Percentiles rank a stretch among this genome's conserved stretches.
Conservation (phyloP, 805 yeast genomes). For the Metschnikowia dekortorum region DNA sequence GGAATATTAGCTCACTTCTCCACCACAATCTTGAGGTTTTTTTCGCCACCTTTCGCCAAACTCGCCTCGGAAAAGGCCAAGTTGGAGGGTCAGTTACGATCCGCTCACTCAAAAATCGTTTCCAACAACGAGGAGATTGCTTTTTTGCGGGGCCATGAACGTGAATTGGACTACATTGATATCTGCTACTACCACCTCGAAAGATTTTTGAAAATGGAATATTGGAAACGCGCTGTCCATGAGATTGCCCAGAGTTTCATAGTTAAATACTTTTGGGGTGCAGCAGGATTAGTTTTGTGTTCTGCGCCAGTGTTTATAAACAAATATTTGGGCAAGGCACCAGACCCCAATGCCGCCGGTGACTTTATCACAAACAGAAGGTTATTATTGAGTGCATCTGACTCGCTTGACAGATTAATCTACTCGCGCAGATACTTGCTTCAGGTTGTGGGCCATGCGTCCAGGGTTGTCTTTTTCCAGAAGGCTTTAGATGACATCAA, state of each 20-base stretch:
- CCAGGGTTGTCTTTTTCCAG: conserved; percentile 68
- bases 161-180: conserved; percentile 76
- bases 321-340: conserved; percentile 44
- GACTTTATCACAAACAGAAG: conserved; percentile 86
- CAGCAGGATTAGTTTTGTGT: conserved; percentile 84
- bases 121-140: conserved; percentile 85
- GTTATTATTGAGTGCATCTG: conserved; percentile 75
- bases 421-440: conserved; percentile 80
- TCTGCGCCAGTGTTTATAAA: conserved; percentile 80
- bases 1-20: conserved; percentile 81
- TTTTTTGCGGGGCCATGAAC: conserved; percentile 70
- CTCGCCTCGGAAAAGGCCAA: conserved; percentile 71
- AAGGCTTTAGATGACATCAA: conserved; percentile 52
- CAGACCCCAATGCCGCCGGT: conserved; percentile 55
- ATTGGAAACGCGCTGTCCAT: conserved; percentile 71
- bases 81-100: conserved; percentile 79
- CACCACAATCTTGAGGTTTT: conserved; percentile 62
- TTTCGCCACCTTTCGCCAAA: conserved; percentile 88
- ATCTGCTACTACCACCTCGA: conserved; percentile 77
- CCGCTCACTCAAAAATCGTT: conserved; percentile 77
- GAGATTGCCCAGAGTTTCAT: conserved; percentile 84
- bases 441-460: conserved; percentile 77
- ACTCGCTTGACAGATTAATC: conserved; percentile 81
- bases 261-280: conserved; percentile 94
- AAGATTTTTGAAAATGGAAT: conserved; percentile 68